These are phyloP conservation scores for Naegleria lovaniensis DNA, from an alignment of 208 protist genomes.

Conservation along the genomic window DNA sequence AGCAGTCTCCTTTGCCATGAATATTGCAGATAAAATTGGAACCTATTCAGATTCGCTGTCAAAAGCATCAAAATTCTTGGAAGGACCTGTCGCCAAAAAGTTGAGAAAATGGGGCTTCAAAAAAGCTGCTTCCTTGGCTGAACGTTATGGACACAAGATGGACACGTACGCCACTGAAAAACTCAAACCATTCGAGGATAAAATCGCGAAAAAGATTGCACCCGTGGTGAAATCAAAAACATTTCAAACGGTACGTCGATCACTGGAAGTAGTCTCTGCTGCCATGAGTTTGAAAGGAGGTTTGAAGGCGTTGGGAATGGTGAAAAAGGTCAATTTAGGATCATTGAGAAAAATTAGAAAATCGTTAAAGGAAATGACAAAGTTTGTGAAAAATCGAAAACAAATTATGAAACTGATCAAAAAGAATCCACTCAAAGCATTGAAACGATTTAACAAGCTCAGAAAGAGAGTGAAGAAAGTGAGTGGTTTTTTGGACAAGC, in stretches of 20 bases:
- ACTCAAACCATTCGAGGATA: background rate
- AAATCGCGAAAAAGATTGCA: background rate
- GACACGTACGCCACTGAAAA: background rate
- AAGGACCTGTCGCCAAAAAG: background rate
- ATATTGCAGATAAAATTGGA: background rate
- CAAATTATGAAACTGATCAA: background rate
- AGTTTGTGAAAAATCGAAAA: background rate
- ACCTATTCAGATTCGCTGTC: background rate
- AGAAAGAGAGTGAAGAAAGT: too few relatives aligned
- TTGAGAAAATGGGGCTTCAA: background rate
- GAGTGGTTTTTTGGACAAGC: too few relatives aligned
- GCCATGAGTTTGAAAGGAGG: background rate
- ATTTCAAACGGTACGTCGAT: background rate
- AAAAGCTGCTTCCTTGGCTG: background rate
- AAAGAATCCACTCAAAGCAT: background rate
- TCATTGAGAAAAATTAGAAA: background rate
- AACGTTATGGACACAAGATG: background rate
- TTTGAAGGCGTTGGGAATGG: background rate
- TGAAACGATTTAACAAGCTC: too few relatives aligned
- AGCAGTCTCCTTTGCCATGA: background rate
- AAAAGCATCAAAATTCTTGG: background rate
- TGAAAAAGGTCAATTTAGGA: background rate
- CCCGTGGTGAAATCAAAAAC: background rate
- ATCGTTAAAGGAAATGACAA: background rate
- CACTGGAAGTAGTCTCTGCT: background rate